Base-by-base conservation (phyloP, 2,329 filamentous ascomycete genomes). In the Magnaporthiopsis rhizophila region DNA sequence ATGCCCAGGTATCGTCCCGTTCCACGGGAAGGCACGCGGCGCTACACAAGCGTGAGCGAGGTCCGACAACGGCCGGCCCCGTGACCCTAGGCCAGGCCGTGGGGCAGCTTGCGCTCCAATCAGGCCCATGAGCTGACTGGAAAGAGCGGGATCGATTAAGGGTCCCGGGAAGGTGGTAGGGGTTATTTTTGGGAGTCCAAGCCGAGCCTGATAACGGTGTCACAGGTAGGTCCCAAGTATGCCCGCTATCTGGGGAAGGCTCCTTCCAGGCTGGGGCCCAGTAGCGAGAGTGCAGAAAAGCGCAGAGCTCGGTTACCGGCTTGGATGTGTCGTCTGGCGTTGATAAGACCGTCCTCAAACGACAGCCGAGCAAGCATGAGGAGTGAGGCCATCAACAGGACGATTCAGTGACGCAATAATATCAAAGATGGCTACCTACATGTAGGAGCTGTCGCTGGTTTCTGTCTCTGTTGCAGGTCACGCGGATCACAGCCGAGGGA, bases 21-120 rank as follows among this genome's bases (percentile, higher is more conserved):
- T 53, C 45, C n/a, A 53, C 45, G 21, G 9, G 15, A 7, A 21
- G 38, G 15, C 18, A 21, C 18, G 38, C 15, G 15, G 15, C 38
- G 38, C 38, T 50, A 9, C 45, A 11, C 45, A 53, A 15, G 26
- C 57, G 30, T 6, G 57, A 58, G 34, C 2, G 18, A 30, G 57
- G 57, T 58, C 57, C 57, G 57, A 58, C 24, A 58, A 58, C 57
- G 57, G 57, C 26, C 57, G 57, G 57, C 26, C 56, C 45, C 45
- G 1, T 6, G 45, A 6, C 8, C 45, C 45, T 50, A 13, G 13
- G 57, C 3, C 30, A 18, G 57, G 26, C 5, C 26, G 30, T 18
- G 57, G 57, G 26, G 57, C 45, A 53, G n/a, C 45, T 53, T 53
- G 15, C 45, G 45, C 45, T 53, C 45, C 45, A 53, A 53, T 53